phyloP scores from a whole-genome alignment of 1,284 basidiomycete genomes.

The Caloboletus inedulis region DNA sequence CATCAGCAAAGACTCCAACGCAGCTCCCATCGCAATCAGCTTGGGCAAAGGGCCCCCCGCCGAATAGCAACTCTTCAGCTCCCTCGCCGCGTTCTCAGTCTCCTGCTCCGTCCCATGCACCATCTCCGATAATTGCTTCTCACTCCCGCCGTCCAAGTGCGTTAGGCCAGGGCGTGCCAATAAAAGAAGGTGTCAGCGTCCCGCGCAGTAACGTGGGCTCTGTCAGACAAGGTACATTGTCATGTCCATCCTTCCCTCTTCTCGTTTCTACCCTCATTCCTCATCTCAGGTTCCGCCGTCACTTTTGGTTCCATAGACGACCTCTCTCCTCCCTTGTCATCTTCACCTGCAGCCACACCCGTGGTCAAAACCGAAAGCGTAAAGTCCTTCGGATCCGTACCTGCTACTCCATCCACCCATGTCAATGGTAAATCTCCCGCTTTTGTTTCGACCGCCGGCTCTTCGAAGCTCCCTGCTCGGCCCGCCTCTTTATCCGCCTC shows the following conservation, averaged over 20 bases:
- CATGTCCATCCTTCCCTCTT: background rate
- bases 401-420: slow-evolving; percentile 38
- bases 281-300: slow-evolving; percentile 52
- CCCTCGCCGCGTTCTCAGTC: slow-evolving; percentile 73
- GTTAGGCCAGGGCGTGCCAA: slow-evolving; percentile 62
- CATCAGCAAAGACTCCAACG: slow-evolving; percentile 65
- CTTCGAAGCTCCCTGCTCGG: slow-evolving; percentile 33
- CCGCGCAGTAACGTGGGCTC: slow-evolving; percentile 54
- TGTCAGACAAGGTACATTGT: slow-evolving; percentile 57
- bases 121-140: slow-evolving; percentile 47
- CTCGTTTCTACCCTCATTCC: slow-evolving; percentile 1
- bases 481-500: slow-evolving; percentile 36
- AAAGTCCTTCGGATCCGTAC: slow-evolving; percentile 77
- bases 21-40: slow-evolving; percentile 73
- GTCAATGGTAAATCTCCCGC: slow-evolving; percentile 53
- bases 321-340: slow-evolving; percentile 61
- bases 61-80: slow-evolving; percentile 44
- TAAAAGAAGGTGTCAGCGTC: slow-evolving; percentile 73
- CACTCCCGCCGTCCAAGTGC: slow-evolving; percentile 72
- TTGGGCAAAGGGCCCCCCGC: slow-evolving; percentile 79
- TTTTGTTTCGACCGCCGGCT: slow-evolving; percentile 25
- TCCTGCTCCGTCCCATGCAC: slow-evolving; percentile 52
- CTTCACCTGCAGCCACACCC: slow-evolving; percentile 63
- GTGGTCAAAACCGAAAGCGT: slow-evolving; percentile 67
- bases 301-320: slow-evolving; percentile 86